A percentile compares a stretch with the other conserved stretches of the same genome.
Conservation (phyloP, 2,329 filamentous ascomycete genomes). For the Berkeleyomyces rouxiae region DNA sequence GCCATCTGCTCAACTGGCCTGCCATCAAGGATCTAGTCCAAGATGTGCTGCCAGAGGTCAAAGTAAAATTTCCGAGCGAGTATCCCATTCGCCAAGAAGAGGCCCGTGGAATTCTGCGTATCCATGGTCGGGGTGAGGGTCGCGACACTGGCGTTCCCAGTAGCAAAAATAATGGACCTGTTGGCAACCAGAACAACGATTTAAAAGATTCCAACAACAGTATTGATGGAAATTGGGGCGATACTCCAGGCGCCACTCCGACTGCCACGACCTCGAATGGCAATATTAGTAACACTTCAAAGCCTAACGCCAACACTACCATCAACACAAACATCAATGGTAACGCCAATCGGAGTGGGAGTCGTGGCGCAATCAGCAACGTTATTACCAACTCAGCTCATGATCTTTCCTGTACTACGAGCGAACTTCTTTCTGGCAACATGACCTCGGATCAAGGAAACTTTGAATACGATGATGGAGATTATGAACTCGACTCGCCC, state of each 20-base stretch:
- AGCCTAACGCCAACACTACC: neutral
- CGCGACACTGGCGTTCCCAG: conserved; percentile 18
- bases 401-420: conserved; percentile 8
- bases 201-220: neutral
- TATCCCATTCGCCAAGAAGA: conserved; percentile 68
- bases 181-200: neutral
- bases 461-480: conserved; percentile 30
- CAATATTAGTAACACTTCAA: neutral
- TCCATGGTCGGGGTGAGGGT: conserved; percentile 64
- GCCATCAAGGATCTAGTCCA: conserved; percentile 49
- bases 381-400: conserved; percentile 13
- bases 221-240: neutral
- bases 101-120: conserved; percentile 52
- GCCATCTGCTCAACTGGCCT: conserved; percentile 59
- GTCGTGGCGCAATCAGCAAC: conserved; percentile 11
- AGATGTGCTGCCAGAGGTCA: conserved; percentile 29
- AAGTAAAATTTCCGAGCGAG: conserved; percentile 41
- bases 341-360: neutral
- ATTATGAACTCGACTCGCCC: conserved; percentile 26
- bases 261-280: neutral
- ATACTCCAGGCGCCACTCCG: neutral
- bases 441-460: conserved; percentile 21
- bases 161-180: neutral
- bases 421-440: neutral
- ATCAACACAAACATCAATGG: neutral